A percentile compares a stretch with the other conserved stretches of the same genome.
These are phyloP conservation scores for Pseudogymnoascus sp. DNA, from an alignment of 2,329 filamentous ascomycete genomes.

Conservation along the genomic window DNA sequence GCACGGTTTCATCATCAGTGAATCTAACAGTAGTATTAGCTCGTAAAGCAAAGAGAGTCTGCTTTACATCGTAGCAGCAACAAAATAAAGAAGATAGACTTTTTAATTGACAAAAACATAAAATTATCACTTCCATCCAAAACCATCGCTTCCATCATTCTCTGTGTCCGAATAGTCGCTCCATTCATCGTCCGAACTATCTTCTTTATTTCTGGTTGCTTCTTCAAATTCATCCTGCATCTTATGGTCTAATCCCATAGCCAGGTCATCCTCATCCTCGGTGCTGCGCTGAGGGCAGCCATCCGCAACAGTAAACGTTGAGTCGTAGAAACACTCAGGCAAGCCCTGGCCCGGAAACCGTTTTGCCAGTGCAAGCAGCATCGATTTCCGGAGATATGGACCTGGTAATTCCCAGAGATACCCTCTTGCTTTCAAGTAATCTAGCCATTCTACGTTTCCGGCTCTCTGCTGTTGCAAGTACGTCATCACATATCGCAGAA, in stretches of 20 bases:
- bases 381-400: conserved; percentile 12
- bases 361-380: conserved; percentile 10
- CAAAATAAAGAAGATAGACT: too few relatives aligned
- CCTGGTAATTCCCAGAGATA: conserved; percentile 11
- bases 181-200: background rate
- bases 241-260: conserved; percentile 11
- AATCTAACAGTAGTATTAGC: too few relatives aligned
- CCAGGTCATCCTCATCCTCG: conserved; percentile 13
- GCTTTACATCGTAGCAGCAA: too few relatives aligned
- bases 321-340: conserved; percentile 11
- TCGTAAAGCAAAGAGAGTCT: too few relatives aligned
- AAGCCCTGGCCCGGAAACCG: conserved; percentile 8
- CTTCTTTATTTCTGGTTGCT: background rate
- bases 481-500: conserved; percentile 10
- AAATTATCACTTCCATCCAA: too few relatives aligned
- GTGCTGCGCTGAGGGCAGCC: conserved; percentile 11
- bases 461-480: conserved; percentile 10
- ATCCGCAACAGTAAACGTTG: conserved; percentile 12
- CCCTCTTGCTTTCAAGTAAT: background rate
- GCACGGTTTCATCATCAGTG: too few relatives aligned
- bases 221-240: conserved; percentile 9
- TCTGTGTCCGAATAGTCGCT: background rate
- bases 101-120: too few relatives aligned
- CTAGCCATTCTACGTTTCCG: conserved; percentile 7
- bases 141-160: background rate